Conservation (phyloP, 805 yeast genomes). For the Zygosaccharomyces pseudorouxii region DNA sequence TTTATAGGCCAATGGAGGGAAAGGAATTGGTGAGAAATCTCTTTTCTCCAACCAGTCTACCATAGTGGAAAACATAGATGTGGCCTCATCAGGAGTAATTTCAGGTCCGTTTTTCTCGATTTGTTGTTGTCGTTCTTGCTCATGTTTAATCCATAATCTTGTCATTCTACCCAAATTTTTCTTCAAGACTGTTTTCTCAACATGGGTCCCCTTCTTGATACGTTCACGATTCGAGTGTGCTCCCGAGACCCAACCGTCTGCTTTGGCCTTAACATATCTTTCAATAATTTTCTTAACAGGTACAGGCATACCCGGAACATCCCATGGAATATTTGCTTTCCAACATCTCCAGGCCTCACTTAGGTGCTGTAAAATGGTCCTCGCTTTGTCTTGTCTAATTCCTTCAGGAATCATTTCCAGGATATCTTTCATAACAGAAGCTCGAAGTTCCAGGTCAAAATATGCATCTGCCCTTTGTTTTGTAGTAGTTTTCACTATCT, state of each 20-base stretch:
- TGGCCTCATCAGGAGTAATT: constrained; percentile 82
- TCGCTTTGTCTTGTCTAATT: constrained; percentile 77
- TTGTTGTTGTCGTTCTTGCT: constrained; percentile 79
- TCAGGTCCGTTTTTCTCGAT: constrained; percentile 85
- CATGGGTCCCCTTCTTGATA: constrained; percentile 81
- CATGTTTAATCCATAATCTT: constrained; percentile 85
- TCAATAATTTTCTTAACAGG: constrained; percentile 84
- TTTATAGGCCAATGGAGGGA: constrained; percentile 87
- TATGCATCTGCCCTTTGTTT: constrained; percentile 94
- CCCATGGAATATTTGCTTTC: constrained; percentile 99
- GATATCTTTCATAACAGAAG: constrained; percentile 92
- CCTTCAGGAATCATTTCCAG: constrained; percentile 97
- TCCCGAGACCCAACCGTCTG: constrained; percentile 93
- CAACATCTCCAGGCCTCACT: constrained; percentile 99
- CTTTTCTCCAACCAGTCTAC: constrained; percentile 88
- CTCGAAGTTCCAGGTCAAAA: constrained; percentile 87
- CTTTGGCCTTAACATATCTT: constrained; percentile 88
- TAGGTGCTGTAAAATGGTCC: constrained; percentile 83
- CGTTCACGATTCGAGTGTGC: constrained; percentile 91
- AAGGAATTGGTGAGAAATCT: constrained; percentile 80
- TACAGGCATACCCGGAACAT: constrained; percentile 91
- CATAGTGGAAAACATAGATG: constrained; percentile 77
- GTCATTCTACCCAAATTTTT: constrained; percentile 91
- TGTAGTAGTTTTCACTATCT: constrained; percentile 88
- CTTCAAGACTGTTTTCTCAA: constrained; percentile 90